Evolutionary conservation across 2,329 filamentous ascomycete species (phyloP), one percentile per base, ranked within the genome.

Genomic region (Alternaria burnsii): DNA sequence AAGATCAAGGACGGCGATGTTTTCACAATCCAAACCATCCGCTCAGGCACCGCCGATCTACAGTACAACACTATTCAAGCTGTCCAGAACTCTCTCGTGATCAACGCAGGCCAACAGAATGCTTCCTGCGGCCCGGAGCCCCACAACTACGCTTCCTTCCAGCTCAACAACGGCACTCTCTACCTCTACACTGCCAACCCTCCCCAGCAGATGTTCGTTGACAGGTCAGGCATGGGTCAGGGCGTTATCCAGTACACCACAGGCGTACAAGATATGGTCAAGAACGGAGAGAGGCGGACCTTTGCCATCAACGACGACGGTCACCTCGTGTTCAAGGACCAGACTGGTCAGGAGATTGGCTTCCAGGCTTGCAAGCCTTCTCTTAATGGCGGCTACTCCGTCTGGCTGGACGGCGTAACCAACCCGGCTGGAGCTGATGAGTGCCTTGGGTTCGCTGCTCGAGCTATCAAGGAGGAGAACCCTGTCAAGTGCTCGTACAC

Each of bases 191-290:
- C 80, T 34, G 65, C 70, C 26, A 76, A 77, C 22, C 78, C 75
- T 5, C 75, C 77, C 3, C 87, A 88, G 78, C 76, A 83, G 67
- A 59, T 85, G 52, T 88, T 71, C 63, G 82, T 83, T 41, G 86
- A 89, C 73, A 82, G 83, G 44, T 86, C 84, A 46, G 86, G 85
- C 69, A 87, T 87, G 85, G 86, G 84, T 82, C 82, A 70, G 61
- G 87, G 87, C 52, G 76, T 79, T 22, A 69, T 88, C 42, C 81
- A 82, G 42, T 89, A 86, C 78, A 81, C 81, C 34, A 85, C 82
- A 4, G 83, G 82, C 42, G 81, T 67, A 40, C 67, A 82, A 66
- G 56, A 67, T 7, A 58, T 76, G 0, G 79, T 81, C 30, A 67
- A 66, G 34, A 82, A 85, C 70, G 73, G 61, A 26, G 83, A 88